These are phyloP conservation scores for Claviceps spartinae DNA, from an alignment of 2,329 filamentous ascomycete genomes.

Conservation along the genomic window DNA sequence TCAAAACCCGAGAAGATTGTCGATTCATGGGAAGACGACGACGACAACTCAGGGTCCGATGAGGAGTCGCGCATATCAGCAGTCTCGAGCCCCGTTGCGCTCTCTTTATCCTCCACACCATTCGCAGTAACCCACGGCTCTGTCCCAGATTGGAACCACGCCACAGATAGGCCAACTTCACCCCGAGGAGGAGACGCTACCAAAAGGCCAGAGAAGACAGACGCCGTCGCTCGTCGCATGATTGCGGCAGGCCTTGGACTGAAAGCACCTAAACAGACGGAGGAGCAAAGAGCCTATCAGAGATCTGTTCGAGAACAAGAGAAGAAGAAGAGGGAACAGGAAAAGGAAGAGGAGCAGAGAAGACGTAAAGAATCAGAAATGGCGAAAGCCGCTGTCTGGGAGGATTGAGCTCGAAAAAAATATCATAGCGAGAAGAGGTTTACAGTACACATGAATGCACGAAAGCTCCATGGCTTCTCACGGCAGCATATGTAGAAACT, in stretches of 20 bases:
- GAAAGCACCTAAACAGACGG: conserved; percentile 64
- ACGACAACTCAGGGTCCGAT: conserved; percentile 24
- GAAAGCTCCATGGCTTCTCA: background rate
- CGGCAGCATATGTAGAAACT: background rate
- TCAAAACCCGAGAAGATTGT: conserved; percentile 18
- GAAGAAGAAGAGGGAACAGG: conserved; percentile 59
- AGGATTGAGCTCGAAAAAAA: conserved; percentile 39
- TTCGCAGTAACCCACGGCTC: conserved; percentile 31
- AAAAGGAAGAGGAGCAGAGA: conserved; percentile 49
- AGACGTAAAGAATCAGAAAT: conserved; percentile 53
- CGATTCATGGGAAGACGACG: conserved; percentile 41
- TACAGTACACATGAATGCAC: background rate
- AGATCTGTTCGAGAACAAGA: conserved; percentile 72
- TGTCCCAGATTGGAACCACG: conserved; percentile 4
- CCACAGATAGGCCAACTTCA: background rate
- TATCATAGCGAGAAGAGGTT: background rate
- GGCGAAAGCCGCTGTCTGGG: conserved; percentile 79
- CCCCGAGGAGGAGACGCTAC: conserved; percentile 10
- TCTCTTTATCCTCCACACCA: conserved; percentile 52
- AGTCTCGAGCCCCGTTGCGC: conserved; percentile 25
- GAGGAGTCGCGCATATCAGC: conserved; percentile 19
- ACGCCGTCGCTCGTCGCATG: conserved; percentile 76
- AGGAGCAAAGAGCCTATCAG: conserved; percentile 82
- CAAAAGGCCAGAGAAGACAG: conserved; percentile 73
- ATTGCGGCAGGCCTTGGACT: conserved; percentile 83